Base-by-base conservation (phyloP, 2,329 filamentous ascomycete species). In the Aspergillus quadricinctus region DNA sequence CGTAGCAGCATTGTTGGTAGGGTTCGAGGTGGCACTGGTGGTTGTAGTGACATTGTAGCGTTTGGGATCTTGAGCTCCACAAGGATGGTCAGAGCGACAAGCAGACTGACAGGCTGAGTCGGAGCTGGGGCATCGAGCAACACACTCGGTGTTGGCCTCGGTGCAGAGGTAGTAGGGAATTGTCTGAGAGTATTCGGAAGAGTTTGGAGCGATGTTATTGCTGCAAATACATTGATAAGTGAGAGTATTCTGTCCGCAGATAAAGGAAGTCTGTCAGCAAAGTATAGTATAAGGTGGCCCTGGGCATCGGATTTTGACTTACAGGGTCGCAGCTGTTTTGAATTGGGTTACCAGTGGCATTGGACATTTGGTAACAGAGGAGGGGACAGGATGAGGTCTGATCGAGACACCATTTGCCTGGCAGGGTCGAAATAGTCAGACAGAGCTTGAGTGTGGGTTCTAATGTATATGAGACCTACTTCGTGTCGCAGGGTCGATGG, bases 91-190 rank as follows among this genome's bases (percentile, higher is more conserved):
- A 23, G 74, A 64, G 28, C 80, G 77, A 71, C 84, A 87, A 37
- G 70, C 64, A 53, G 72, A 69, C 45, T 79, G 75, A 69, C 84
- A 87, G 45, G 66, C 64, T 55, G 77, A 78, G 66, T 82, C 63
- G 19, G 68, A 64, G 31, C 69, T 72, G 65, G 57, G 55, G 61
- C 84, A 87, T 62, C 72, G 73, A 11, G 60, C 64, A 25, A 84
- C 81, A 63, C 83, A 85, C 61, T 84, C 75, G 66, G 77, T 81
- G 69, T 81, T 82, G 72, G 75, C 77, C 61, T 83, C 77, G 9
- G 78, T 80, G 75, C 84, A 87, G 70, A 82, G 77, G 72, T 77
- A 86, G 76, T 81, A 87, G 19, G 84, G 83, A 52, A 87, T 77
- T 14, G 84, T 87, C 64, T 83, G 80, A 35, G 82, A 83, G 77